Conservation (phyloP, 139 green algal genomes). For the Chlorella sp. region DNA sequence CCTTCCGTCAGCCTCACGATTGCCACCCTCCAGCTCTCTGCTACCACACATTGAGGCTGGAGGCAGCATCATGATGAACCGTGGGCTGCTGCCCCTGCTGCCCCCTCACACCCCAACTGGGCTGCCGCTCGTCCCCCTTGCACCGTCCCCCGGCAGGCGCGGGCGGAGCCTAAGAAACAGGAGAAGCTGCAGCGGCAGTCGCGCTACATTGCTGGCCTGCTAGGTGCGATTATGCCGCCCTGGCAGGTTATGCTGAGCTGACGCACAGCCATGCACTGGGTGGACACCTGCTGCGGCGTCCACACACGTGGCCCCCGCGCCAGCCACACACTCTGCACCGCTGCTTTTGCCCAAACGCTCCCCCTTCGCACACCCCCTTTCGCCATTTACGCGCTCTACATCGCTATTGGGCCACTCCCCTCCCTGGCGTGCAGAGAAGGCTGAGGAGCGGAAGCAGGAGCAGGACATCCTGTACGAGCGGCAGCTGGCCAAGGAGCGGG, state of each 20-base stretch:
- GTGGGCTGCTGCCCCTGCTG: background rate
- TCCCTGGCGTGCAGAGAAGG: conserved; percentile 63
- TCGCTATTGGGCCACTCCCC: background rate
- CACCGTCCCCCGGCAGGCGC: conserved; percentile 21
- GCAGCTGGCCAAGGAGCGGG: conserved; percentile 44
- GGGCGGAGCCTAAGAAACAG: conserved; percentile 60
- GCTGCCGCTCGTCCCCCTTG: background rate
- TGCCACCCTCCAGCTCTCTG: background rate
- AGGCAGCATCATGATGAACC: background rate
- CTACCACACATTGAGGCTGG: too few species aligned
- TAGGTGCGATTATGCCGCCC: conserved; percentile 33
- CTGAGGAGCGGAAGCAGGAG: conserved; percentile 85
- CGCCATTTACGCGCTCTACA: too few species aligned
- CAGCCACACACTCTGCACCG: background rate
- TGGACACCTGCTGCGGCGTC: background rate
- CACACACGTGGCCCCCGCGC: background rate
- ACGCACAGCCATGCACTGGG: background rate
- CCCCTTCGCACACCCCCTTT: background rate
- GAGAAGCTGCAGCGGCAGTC: conserved; percentile 72
- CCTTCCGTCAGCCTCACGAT: background rate
- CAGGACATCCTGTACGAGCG: conserved; percentile 84
- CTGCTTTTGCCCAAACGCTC: background rate
- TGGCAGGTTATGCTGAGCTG: background rate
- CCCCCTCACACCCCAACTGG: background rate
- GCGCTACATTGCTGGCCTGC: conserved; percentile 80